Base-by-base conservation (phyloP, 1,284 basidiomycete species). In the Vanrija sp. region DNA sequence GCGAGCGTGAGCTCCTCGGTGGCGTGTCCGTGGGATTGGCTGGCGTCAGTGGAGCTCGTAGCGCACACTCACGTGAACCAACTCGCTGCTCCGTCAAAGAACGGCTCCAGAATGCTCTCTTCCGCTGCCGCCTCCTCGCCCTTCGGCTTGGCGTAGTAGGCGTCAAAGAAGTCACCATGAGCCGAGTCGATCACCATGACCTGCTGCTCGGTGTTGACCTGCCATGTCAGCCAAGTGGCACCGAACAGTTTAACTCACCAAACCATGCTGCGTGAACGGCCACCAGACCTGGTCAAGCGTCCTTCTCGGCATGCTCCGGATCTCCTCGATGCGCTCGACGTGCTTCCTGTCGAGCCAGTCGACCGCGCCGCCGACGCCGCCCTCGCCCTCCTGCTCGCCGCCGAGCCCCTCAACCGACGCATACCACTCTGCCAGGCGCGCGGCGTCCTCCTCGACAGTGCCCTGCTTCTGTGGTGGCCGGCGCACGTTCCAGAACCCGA, bases 221-320 rank as follows among this genome's bases (percentile, higher is more conserved):
- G 78, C 0, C n/a, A n/a, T 14, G 43, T 47, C 38, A 47, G 42
- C 42, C 23, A n/a, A n/a, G n/a, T 22, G 3, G n/a, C 8, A 9
- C 15, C 2, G 14, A 37, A 12, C n/a, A 10, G 16, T 3, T 15
- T 19, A 18, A 55, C 67, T 62, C 44, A 74, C 72, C 43, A 76
- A 44, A 2, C 84, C 84, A 65, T 98, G 95, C 69, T 98, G 95
- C 1, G 94, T 91, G 70, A 98, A 98, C 0, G 95, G 95, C 92
- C 93, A 98, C 95, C 95, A 98, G 51, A 96, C 81, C 1, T 81
- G 81, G 49, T 90, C 81, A 45, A 88, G 76, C 0, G 92, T 86
- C 25, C 94, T 82, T 14, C 79, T 76, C 2, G 90, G 85, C 85
- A 96, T 89, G 0, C 85, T 83, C 42, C 83, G 79, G 4, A 98